Conservation (phyloP, 1,284 basidiomycete species). For the Taiwanofungus camphoratus region DNA sequence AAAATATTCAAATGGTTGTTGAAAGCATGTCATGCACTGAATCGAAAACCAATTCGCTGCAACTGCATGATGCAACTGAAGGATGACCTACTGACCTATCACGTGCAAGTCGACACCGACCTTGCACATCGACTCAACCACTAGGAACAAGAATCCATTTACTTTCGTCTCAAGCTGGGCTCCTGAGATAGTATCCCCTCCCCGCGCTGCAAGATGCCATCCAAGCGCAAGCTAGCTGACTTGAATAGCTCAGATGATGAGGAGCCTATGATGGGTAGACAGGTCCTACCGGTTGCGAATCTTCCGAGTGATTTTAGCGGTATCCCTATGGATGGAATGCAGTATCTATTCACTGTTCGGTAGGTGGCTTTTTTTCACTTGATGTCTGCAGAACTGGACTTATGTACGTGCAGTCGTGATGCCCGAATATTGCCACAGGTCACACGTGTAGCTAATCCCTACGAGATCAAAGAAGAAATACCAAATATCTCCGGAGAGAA, state of each 20-base stretch:
- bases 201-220: no score
- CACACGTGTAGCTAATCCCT: slow-evolving; percentile 63
- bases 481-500: slow-evolving; percentile 19
- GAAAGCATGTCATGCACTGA: background rate
- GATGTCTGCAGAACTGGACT: background rate
- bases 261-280: slow-evolving; percentile 30
- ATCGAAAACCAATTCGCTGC: no score
- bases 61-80: no score
- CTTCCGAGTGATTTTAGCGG: slow-evolving; percentile 60
- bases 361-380: slow-evolving; percentile 24
- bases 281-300: slow-evolving; percentile 70
- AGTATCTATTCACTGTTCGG: slow-evolving; percentile 81
- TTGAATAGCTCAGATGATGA: slow-evolving; percentile 26
- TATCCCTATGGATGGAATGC: slow-evolving; percentile 65
- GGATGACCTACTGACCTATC: no score
- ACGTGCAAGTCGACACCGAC: no score
- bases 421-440: slow-evolving; percentile 54
- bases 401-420: slow-evolving; percentile 47
- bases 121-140: no score
- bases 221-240: slow-evolving; percentile 19
- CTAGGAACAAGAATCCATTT: no score
- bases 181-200: no score
- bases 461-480: slow-evolving; percentile 33
- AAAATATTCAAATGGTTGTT: background rate
- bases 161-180: no score